These are phyloP conservation scores for Pterocarpus macrocarpus DNA, from an alignment of 306 rosid species.

Conservation along the genomic window DNA sequence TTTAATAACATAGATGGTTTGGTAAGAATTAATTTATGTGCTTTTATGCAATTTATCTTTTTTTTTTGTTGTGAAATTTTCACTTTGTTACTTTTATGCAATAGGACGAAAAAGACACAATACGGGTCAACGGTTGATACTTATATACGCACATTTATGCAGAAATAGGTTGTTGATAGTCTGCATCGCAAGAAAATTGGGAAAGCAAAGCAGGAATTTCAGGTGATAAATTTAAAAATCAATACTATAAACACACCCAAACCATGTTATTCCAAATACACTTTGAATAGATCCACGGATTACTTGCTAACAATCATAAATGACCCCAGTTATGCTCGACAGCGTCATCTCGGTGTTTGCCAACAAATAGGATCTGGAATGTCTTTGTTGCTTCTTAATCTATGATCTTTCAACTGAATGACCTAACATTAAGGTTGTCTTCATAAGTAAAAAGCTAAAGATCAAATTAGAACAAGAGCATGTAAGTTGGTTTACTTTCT, in stretches of 20 bases:
- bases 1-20: constrained; percentile 95
- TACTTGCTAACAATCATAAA: constrained; percentile 89
- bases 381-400: constrained; percentile 46
- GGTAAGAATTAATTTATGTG: constrained; percentile 59
- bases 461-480: constrained; percentile 16
- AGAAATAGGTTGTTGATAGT: constrained; percentile 96
- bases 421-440: not conserved
- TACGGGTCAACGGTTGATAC: not conserved
- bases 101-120: not conserved
- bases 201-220: constrained; percentile 93
- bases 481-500: constrained; percentile 36
- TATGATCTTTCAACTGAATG: constrained; percentile 22
- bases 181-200: constrained; percentile 91
- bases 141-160: constrained; percentile 47
- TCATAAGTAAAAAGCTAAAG: constrained; percentile 25
- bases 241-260: not conserved
- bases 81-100: constrained; percentile 24
- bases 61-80: constrained; percentile 4
- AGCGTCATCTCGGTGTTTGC: constrained; percentile 97
- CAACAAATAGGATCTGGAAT: constrained; percentile 98
- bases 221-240: constrained; percentile 59
- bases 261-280: constrained; percentile 35
- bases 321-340: constrained; percentile 98
- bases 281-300: constrained; percentile 45
- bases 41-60: constrained; percentile 11